These are phyloP conservation scores for Sisymbrium altissimum DNA, from an alignment of 345 rosid species.

Conservation along the genomic window DNA sequence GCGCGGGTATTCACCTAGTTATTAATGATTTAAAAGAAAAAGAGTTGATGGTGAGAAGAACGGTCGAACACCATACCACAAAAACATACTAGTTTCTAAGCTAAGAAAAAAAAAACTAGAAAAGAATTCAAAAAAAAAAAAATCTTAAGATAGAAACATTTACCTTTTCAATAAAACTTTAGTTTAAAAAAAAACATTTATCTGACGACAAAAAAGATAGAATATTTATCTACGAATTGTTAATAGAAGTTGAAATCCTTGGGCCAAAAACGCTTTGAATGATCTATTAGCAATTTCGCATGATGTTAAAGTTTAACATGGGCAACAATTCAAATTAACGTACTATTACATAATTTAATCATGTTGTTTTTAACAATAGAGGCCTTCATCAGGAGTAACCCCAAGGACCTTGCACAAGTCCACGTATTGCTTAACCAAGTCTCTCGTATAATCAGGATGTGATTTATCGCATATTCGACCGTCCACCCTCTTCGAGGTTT, in stretches of 20 bases:
- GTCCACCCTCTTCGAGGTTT: conserved; percentile 19
- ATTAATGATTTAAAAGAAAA: no score
- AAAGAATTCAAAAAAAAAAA: not conserved
- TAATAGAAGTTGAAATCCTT: not conserved
- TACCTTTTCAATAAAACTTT: no score
- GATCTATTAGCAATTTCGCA: not conserved
- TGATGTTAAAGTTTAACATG: not conserved
- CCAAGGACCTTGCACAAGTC: conserved; percentile 37
- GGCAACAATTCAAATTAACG: not conserved
- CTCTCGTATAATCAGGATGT: not conserved
- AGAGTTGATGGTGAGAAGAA: no score
- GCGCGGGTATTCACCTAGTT: no score
- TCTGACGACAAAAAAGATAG: not conserved
- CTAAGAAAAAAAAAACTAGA: not conserved
- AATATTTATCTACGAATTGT: no score
- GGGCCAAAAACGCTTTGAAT: not conserved
- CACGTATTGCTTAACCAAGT: conserved; percentile 26
- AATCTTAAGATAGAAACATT: not conserved
- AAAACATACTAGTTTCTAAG: no score
- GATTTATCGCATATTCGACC: conserved; percentile 31
- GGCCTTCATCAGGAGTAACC: conserved; percentile 24
- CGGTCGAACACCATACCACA: no score
- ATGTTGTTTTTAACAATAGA: not conserved
- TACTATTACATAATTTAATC: not conserved
- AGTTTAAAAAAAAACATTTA: no score